Evolutionary conservation across 2,329 filamentous ascomycete genomes (phyloP), one percentile per base, ranked within the genome.

Genomic region (Elsinoe ampelina): DNA sequence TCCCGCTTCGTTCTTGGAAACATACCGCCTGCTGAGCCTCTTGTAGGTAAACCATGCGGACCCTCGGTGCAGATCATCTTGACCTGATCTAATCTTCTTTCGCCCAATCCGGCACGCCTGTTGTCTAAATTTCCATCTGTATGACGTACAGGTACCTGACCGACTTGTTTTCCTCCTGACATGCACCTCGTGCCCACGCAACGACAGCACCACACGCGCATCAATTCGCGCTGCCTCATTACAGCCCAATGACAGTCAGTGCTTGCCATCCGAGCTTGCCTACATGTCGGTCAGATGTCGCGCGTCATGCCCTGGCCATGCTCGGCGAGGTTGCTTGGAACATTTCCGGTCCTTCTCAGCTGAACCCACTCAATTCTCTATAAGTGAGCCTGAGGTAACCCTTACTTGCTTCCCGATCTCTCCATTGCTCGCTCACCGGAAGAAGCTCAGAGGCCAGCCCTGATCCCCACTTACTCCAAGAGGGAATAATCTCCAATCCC

Each of bases 211-310:
- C 26, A 34, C 45, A 50, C 45, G 45, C 45, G 45, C 48, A 52
- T 52, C 48, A 39, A 15, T 35, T 52, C 48, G 48, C 34, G 48
- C 13, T 52, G 11, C 32, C 13, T 52, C 48, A 34, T 34, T 39
- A 17, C 12, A 52, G 48, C 48, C 48, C n/a, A 52, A 52, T 52
- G 48, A 52, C 38, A 52, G 48, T 52, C 48, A 52, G 39, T 39
- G 48, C 48, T 52, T n/a, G 19, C n/a, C n/a, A 19, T 34, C 35
- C 48, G 38, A 52, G 32, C 35, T 17, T 52, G n/a, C 30, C 10
- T 34, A 19, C 13, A 34, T 20, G 45, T 50, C 45, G 48, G 48
- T 52, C 48, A 52, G 48, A 52, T 52, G 48, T 52, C 48, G 32
- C 48, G 48, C 48, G 34, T 52, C 48, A 52, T 39, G 13, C 35